Percentiles rank a stretch among this genome's conserved stretches.
Evolutionary conservation across 2,329 filamentous ascomycete genomes (phyloP).

Genomic region (Rutstroemia sp.): DNA sequence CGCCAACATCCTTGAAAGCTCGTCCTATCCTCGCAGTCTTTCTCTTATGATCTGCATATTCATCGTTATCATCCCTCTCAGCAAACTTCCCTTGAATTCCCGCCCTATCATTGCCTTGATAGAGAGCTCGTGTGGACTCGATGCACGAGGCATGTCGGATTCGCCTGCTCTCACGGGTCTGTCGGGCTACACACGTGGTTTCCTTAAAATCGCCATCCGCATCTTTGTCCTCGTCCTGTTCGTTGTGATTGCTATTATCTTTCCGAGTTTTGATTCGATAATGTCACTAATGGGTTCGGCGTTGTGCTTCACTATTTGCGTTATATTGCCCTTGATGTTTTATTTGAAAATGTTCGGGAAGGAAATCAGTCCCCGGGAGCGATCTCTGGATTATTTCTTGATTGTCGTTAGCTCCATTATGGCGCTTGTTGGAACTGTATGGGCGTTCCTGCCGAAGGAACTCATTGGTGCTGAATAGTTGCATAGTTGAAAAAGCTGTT

Average conservation of each 20-base stretch:
- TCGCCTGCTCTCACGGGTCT: conserved; percentile 43
- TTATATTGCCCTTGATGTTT: conserved; percentile 82
- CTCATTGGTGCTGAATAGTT: conserved; percentile 49
- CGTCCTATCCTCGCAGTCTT: conserved; percentile 65
- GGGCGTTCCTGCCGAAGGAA: conserved; percentile 79
- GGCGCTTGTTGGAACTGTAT: conserved; percentile 72
- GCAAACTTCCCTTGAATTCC: conserved; percentile 87
- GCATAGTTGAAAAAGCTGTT: neutral
- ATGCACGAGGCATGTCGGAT: conserved; percentile 34
- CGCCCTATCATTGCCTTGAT: conserved; percentile 80
- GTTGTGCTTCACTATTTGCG: conserved; percentile 88
- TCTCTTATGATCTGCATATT: conserved; percentile 78
- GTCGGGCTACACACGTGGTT: conserved; percentile 47
- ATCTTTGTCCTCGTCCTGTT: conserved; percentile 63
- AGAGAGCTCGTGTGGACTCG: conserved; percentile 71
- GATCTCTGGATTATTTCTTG: conserved; percentile 57
- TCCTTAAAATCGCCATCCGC: conserved; percentile 55
- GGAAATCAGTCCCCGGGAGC: conserved; percentile 59
- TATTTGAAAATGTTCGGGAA: conserved; percentile 82
- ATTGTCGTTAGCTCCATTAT: conserved; percentile 63
- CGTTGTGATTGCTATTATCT: conserved; percentile 63
- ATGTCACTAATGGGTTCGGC: conserved; percentile 78
- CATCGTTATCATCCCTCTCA: conserved; percentile 87
- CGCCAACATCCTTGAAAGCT: conserved; percentile 71
- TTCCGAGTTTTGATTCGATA: conserved; percentile 63